A percentile compares a stretch with the other conserved stretches of the same genome.
phyloP scores from a whole-genome alignment of 192 early-diverging fungal species.

The Coemansia sp. region DNA sequence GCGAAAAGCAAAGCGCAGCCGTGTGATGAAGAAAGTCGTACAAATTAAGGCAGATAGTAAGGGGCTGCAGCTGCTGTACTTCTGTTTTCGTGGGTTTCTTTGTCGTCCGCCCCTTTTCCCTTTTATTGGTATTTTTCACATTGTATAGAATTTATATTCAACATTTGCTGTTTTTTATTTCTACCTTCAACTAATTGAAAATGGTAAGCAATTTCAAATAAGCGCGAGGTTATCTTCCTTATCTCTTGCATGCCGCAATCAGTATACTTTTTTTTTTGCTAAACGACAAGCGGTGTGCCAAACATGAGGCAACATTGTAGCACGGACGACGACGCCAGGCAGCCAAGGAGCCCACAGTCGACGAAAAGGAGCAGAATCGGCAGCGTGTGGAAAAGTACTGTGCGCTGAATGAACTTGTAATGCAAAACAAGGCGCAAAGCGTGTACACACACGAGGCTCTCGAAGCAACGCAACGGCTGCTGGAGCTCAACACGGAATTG shows the following conservation, averaged over 20 bases:
- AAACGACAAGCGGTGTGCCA: not conserved
- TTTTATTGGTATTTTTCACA: not conserved
- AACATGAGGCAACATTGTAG: conserved; percentile 5
- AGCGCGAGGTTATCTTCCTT: not conserved
- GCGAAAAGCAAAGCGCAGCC: not conserved
- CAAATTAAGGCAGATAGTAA: too few species aligned
- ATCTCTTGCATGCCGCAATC: not conserved
- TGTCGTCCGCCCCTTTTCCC: not conserved
- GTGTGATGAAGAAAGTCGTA: too few species aligned
- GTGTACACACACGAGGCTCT: conserved; percentile 57
- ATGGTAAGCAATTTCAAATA: not conserved
- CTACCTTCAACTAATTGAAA: not conserved
- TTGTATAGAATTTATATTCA: not conserved
- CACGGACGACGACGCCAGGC: conserved; percentile 43
- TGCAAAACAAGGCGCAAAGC: conserved; percentile 16
- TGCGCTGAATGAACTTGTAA: conserved; percentile 31
- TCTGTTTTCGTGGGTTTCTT: not conserved
- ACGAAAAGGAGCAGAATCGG: conserved; percentile 30
- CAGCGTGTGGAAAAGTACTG: conserved; percentile 47
- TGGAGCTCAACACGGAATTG: conserved; percentile 84
- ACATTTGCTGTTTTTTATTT: not conserved
- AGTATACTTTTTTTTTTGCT: conserved; percentile 3
- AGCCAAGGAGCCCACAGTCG: conserved; percentile 23
- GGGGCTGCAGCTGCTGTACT: too few species aligned
- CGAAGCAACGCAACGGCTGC: conserved; percentile 64